Base-by-base conservation (phyloP, 1,139 yeast genomes). In the Tardiomyces blankii region DNA sequence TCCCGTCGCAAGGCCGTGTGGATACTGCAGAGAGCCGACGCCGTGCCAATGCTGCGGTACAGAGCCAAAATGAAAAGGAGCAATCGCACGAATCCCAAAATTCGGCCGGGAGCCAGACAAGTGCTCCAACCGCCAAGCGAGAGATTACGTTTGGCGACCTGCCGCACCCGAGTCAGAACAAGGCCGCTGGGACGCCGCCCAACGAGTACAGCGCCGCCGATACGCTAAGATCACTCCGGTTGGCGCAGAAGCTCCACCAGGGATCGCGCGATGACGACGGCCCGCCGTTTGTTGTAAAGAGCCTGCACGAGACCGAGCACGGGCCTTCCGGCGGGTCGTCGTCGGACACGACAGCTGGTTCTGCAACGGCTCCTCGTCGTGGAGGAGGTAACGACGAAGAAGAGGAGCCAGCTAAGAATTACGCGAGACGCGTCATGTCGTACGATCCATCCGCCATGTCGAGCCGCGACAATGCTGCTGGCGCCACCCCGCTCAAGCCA, bases 221-320 rank as follows among this genome's bases (percentile, higher is more conserved):
- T 58, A 82, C 88, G 80, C 82, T 72, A 59, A 73, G 82, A 65
- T 86, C 95, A 1, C 82, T 87, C 53, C 81, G 86, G 44, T 79
- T 86, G 80, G 69, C 87, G 64, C 82, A 80, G 56, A 67, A 83
- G 61, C 82, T 80, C 56, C 70, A 73, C 44, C 42, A 55, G 18
- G 25, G 41, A 2, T 8, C 38, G 2, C 69, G 66, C 11, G 70
- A 67, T 40, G 80, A 79, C 30, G 81, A 80, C 35, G 96, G 89
- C 2, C 96, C 95, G 11, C 88, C 93, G 0, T 67, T 89, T 43
- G 78, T 84, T 12, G 83, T 88, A 46, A 76, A 77, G 53, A 80
- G 94, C 1, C 96, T 96, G 1, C 76, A 79, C 38, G 94, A 82
- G 41, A 55, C 61, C 68, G 88, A 62, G 11, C 75, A 77, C 58